Evolutionary conservation across 2,329 filamentous ascomycete genomes (phyloP).

Genomic region (Raffaelea albimanens): DNA sequence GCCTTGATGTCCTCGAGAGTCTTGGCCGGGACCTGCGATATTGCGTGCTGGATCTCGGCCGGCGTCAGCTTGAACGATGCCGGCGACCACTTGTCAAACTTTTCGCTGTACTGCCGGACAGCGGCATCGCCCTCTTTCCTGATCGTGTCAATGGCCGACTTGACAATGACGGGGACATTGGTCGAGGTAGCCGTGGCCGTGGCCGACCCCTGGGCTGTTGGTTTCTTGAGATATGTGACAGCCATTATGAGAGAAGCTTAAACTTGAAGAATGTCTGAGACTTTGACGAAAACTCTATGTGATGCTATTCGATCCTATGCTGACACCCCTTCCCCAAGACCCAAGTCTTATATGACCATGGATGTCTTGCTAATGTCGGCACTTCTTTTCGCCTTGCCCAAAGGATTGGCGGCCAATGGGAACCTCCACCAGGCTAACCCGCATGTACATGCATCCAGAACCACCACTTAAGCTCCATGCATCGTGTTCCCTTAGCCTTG

Average conservation of each 20-base stretch:
- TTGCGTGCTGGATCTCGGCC: slow-evolving; percentile 31
- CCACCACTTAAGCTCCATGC: too few species aligned
- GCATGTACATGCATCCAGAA: too few species aligned
- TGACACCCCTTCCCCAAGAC: too few species aligned
- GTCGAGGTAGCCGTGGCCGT: background rate
- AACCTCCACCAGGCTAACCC: too few species aligned
- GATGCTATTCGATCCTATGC: background rate
- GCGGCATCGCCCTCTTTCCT: slow-evolving; percentile 35
- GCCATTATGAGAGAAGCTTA: slow-evolving; percentile 5
- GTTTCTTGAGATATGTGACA: slow-evolving; percentile 6
- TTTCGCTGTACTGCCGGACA: slow-evolving; percentile 37
- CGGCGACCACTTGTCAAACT: slow-evolving; percentile 45
- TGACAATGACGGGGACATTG: slow-evolving; percentile 30
- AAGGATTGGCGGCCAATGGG: too few species aligned
- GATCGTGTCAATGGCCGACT: slow-evolving; percentile 36
- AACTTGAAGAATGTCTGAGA: background rate
- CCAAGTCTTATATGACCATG: too few species aligned
- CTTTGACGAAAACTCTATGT: background rate
- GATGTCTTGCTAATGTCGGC: too few species aligned
- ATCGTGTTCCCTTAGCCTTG: too few species aligned
- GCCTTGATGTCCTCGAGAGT: slow-evolving; percentile 27
- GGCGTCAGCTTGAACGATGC: slow-evolving; percentile 35
- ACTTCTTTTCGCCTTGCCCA: too few species aligned
- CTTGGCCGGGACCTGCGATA: slow-evolving; percentile 34
- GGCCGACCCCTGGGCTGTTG: background rate